Base-by-base conservation (phyloP, 1,139 yeast genomes). In the Pneumocystis murina region DNA sequence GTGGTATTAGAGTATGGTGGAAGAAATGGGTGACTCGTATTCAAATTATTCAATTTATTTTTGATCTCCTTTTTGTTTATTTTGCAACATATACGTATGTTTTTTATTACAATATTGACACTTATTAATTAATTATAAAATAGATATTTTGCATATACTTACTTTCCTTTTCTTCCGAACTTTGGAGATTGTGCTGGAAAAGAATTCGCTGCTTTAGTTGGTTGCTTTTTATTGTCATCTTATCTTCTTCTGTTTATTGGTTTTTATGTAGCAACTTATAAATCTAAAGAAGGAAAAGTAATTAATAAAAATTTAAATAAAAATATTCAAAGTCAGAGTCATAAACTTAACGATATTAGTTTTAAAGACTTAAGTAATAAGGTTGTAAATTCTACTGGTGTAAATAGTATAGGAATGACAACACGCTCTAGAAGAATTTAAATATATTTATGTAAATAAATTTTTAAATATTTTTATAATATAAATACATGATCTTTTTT, bases 1-100 rank as follows among this genome's bases (percentile, higher is more conserved):
- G 96, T 75, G 96, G 96, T 67, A 87, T 91, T 74, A 85, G 92
- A 71, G 97, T 92, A 66, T 91, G 97, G 97, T 92, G 98, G 98
- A 92, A 92, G 78, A 96, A 91, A 78, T 92, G 97, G 97, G 97
- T 92, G 70, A 92, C 98, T 63, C 83, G 96, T 70, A 85, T 88
- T 81, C 98, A 92, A 79, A 92, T 92, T 77, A 82, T 87, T 71
- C 98, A 92, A 78, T 92, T 92, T 72, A 79, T 92, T 72, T 81
- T 92, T 72, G 98, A 92, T 75, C 82, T 92, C 74, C 83, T 82
- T 60, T 90, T 90, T 73, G 95, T 91, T 69, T 91, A 90, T 80
- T 88, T 87, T 75, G 96, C 96, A 64, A 85, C 96, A 64, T 91
- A 88, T 79, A 64, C 67, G 14, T 64, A 66, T n/a, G 7, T 48